Evolutionary conservation across 352 stramenopile genomes (phyloP).

Genomic region (Phytophthora kernoviae): DNA sequence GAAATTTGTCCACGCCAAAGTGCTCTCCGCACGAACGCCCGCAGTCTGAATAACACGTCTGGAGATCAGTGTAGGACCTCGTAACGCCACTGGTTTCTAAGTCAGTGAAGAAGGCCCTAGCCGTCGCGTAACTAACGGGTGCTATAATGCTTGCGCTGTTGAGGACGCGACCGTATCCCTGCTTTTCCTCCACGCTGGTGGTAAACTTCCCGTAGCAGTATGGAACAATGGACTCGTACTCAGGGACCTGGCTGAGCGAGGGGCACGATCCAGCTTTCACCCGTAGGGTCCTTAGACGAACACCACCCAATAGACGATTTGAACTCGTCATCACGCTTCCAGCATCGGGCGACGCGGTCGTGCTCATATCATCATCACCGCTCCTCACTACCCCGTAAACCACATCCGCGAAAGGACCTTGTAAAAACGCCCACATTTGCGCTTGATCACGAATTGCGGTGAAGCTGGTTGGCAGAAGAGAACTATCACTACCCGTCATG

Average conservation of each 20-base stretch:
- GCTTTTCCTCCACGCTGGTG: constrained; percentile 34
- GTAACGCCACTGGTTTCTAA: constrained; percentile 23
- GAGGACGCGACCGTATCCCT: constrained; percentile 60
- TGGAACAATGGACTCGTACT: constrained; percentile 64
- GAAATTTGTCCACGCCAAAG: constrained; percentile 65
- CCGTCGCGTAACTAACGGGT: constrained; percentile 48
- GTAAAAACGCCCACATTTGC: constrained; percentile 69
- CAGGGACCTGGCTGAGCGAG: constrained; percentile 49
- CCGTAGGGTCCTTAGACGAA: constrained; percentile 60
- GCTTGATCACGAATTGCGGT: constrained; percentile 55
- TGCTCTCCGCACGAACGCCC: constrained; percentile 40
- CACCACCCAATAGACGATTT: constrained; percentile 56
- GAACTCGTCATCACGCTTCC: constrained; percentile 48
- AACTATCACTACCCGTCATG: constrained; percentile 4
- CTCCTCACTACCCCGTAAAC: constrained; percentile 41
- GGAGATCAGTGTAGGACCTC: constrained; percentile 54
- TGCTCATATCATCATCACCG: constrained; percentile 10
- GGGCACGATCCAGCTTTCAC: constrained; percentile 60
- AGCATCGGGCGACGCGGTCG: constrained; percentile 6
- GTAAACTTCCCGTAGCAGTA: constrained; percentile 69
- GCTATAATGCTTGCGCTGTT: constrained; percentile 60
- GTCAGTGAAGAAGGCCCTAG: constrained; percentile 53
- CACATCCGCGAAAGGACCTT: constrained; percentile 60
- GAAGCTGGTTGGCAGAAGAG: constrained; percentile 46
- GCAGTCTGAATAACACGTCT: constrained; percentile 64